phyloP scores from a whole-genome alignment of 148 eudicot species.

The Fagopyrum tataricum region DNA sequence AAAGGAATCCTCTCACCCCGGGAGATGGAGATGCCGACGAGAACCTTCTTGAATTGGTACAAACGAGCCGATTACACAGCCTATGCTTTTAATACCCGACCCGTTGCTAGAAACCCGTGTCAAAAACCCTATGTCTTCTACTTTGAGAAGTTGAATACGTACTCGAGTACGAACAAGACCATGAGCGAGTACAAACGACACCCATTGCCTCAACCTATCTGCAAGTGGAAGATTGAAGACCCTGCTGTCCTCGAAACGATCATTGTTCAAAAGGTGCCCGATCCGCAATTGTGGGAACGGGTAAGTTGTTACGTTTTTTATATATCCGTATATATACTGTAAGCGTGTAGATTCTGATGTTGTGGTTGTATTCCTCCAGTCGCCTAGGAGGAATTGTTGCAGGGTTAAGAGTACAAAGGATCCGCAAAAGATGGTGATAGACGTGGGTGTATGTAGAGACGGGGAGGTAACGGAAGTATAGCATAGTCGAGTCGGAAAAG shows the following conservation, averaged over 20 bases:
- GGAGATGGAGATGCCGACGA: slow-evolving; percentile 35
- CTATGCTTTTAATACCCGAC: slow-evolving; percentile 35
- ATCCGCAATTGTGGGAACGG: slow-evolving; percentile 78
- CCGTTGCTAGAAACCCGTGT: slow-evolving; percentile 32
- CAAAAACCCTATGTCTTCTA: slow-evolving; percentile 32
- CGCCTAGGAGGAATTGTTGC: slow-evolving; percentile 85
- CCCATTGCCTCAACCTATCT: slow-evolving; percentile 46
- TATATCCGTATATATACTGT: no score
- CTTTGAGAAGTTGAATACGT: slow-evolving; percentile 27
- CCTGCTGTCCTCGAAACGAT: slow-evolving; percentile 45
- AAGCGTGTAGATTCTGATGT: background rate
- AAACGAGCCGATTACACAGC: slow-evolving; percentile 37
- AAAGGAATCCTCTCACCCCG: slow-evolving; percentile 35
- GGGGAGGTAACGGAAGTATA: slow-evolving; percentile 55
- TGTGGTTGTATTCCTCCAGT: slow-evolving; percentile 24
- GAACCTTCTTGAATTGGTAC: slow-evolving; percentile 38
- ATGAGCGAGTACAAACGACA: slow-evolving; percentile 53
- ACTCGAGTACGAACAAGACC: slow-evolving; percentile 33
- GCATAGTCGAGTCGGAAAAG: background rate
- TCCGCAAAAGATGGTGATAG: slow-evolving; percentile 46
- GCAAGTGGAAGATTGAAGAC: slow-evolving; percentile 61
- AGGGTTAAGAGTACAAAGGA: slow-evolving; percentile 35
- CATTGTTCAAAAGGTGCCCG: slow-evolving; percentile 55
- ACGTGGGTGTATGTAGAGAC: slow-evolving; percentile 61
- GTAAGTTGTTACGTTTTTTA: slow-evolving; percentile 42